A percentile compares a stretch with the other conserved stretches of the same genome.
Conservation (phyloP, 2,329 filamentous ascomycete species). For the Falciphora oryzae region DNA sequence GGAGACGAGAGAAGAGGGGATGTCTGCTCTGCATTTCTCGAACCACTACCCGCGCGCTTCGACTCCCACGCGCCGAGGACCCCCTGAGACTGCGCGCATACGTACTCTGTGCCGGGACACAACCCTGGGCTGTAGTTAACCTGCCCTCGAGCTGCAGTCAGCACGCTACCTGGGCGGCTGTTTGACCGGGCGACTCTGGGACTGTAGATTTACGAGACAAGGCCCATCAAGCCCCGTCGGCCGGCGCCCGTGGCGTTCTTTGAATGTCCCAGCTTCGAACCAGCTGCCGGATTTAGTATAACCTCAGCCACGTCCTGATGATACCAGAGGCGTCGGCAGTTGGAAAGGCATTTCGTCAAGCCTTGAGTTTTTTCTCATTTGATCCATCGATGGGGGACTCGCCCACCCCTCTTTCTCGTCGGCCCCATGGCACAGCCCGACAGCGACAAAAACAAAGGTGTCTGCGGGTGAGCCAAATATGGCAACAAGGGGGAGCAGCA, state of each 20-base stretch:
- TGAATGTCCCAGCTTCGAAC: background rate
- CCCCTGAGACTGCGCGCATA: background rate
- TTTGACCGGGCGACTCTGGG: constrained; percentile 2
- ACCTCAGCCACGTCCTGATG: background rate
- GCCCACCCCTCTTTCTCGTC: background rate
- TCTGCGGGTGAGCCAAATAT: background rate
- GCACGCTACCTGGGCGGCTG: constrained; percentile 1
- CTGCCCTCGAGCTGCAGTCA: background rate
- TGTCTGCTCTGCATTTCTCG: no score
- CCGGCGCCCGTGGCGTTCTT: background rate
- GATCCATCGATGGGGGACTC: background rate
- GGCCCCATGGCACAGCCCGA: background rate
- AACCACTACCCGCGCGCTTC: no score
- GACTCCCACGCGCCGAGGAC: no score
- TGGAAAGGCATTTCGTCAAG: background rate
- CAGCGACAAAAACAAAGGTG: no score
- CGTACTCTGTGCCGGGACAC: background rate
- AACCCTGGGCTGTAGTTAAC: background rate
- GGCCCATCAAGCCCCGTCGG: background rate
- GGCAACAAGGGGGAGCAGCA: background rate
- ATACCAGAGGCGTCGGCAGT: background rate
- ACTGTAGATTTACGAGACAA: background rate
- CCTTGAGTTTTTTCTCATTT: background rate
- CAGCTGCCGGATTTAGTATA: background rate
- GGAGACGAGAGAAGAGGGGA: background rate